Conservation (phyloP, 371 early-diverging fungal genomes). For the Mortierella sp. region DNA sequence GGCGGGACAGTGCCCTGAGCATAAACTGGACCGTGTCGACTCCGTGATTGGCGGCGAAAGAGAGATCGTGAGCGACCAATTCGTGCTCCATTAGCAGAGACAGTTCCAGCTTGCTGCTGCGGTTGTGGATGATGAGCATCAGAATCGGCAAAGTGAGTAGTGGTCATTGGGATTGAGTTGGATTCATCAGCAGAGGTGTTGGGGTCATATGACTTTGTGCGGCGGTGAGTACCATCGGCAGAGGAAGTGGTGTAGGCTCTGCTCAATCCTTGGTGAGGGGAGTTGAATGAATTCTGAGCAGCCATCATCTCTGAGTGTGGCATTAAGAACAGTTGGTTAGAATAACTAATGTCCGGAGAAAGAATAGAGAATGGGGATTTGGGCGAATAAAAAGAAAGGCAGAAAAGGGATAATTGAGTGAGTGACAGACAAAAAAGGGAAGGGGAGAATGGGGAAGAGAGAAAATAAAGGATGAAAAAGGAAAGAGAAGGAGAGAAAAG, state of each 20-base stretch:
- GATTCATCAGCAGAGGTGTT: conserved; percentile 29
- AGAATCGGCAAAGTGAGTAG: conserved; percentile 31
- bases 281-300: conserved; percentile 19
- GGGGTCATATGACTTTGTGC: conserved; percentile 42
- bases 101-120: conserved; percentile 4
- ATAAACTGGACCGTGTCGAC: conserved; percentile 33
- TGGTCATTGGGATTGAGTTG: conserved; percentile 40
- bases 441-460: neutral
- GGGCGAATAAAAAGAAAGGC: neutral
- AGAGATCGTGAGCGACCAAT: conserved; percentile 46
- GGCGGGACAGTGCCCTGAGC: conserved; percentile 50
- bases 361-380: neutral
- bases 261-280: conserved; percentile 19
- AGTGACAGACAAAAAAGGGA: neutral
- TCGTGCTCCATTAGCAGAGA: conserved; percentile 11
- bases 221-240: conserved; percentile 31
- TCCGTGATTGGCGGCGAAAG: conserved; percentile 40
- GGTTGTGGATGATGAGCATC: conserved; percentile 1
- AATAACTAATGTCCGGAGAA: conserved; percentile 7
- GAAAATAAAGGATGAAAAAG: neutral
- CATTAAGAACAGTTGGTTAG: neutral
- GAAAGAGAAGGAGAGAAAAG: conserved; percentile 5
- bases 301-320: conserved; percentile 38
- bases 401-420: neutral
- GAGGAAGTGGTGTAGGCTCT: conserved; percentile 35